Evolutionary conservation across 1,284 basidiomycete species (phyloP).

Genomic region (Jaminaea rosea): DNA sequence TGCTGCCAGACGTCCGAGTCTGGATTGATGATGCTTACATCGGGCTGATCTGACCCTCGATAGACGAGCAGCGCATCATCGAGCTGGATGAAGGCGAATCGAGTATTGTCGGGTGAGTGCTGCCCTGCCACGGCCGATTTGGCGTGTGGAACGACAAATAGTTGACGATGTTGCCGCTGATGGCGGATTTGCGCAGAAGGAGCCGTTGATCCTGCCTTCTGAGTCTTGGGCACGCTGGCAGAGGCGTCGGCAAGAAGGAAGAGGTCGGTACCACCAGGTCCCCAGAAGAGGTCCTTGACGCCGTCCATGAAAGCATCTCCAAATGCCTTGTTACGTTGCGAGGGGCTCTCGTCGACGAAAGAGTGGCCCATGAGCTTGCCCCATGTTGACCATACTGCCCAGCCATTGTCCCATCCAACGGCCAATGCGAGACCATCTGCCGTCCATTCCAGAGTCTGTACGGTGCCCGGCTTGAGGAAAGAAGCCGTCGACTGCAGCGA

Average conservation of each 20-base stretch:
- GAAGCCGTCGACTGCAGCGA: conserved; percentile 44
- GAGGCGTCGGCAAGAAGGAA: conserved; percentile 14
- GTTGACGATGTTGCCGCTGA: conserved; percentile 53
- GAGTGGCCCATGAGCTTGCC: conserved; percentile 67
- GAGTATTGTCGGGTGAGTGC: conserved; percentile 83
- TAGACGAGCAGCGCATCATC: conserved; percentile 92
- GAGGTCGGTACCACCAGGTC: conserved; percentile 33
- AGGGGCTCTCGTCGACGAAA: conserved; percentile 1
- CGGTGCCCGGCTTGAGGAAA: conserved; percentile 57
- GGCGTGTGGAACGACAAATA: conserved; percentile 82
- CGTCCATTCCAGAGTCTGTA: conserved; percentile 56
- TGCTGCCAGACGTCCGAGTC: conserved; percentile 69
- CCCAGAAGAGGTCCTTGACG: conserved; percentile 49
- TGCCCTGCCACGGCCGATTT: conserved; percentile 88
- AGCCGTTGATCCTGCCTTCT: background rate
- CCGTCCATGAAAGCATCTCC: conserved; percentile 81
- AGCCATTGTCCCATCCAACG: conserved; percentile 82
- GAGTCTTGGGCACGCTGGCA: background rate
- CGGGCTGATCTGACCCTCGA: conserved; percentile 89
- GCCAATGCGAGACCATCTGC: conserved; percentile 97
- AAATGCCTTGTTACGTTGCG: conserved; percentile 17
- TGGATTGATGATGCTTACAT: conserved; percentile 97
- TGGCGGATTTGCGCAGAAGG: too few relatives aligned
- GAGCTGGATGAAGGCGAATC: conserved; percentile 89
- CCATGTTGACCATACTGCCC: conserved; percentile 83